Conservation (phyloP, 805 yeast genomes). For the Candida orba region DNA sequence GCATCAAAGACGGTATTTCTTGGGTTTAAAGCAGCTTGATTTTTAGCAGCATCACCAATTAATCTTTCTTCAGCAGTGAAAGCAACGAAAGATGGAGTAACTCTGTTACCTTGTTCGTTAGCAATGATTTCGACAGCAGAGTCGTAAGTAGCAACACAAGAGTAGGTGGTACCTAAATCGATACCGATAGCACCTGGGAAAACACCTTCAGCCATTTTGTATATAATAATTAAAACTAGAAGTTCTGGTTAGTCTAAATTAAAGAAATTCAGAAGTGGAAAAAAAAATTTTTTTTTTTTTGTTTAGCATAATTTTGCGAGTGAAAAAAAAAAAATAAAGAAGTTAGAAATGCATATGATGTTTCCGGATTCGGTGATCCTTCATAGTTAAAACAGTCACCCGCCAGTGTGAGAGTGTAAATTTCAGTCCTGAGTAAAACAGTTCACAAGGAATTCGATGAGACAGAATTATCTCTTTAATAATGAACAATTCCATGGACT, state of each 20-base stretch:
- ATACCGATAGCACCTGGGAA: slow-evolving; percentile 99
- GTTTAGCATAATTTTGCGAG: slow-evolving; percentile 13
- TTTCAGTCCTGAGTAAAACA: slow-evolving; percentile 8
- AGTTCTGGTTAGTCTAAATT: slow-evolving; percentile 2
- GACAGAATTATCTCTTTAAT: slow-evolving; percentile 1
- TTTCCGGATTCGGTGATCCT: slow-evolving; percentile 4
- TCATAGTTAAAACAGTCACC: slow-evolving; percentile 11
- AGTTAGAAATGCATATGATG: not conserved
- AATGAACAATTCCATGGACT: slow-evolving; percentile 3
- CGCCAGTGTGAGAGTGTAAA: slow-evolving; percentile 17
- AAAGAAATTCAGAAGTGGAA: slow-evolving; percentile 7
- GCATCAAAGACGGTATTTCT: slow-evolving; percentile 76
- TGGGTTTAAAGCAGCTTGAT: slow-evolving; percentile 78
- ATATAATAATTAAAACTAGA: slow-evolving; percentile 7
- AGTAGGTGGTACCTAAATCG: slow-evolving; percentile 88
- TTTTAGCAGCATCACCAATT: slow-evolving; percentile 80
- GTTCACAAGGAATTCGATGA: not conserved
- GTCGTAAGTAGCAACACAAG: slow-evolving; percentile 76
- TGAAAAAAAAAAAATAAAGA: slow-evolving; percentile 8
- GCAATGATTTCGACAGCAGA: slow-evolving; percentile 74
- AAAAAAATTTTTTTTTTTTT: slow-evolving; percentile 10
- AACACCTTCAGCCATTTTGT: slow-evolving; percentile 92
- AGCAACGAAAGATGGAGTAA: slow-evolving; percentile 76
- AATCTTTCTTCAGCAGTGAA: slow-evolving; percentile 73
- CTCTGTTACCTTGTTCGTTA: slow-evolving; percentile 83